phyloP scores from a whole-genome alignment of 1,284 basidiomycete genomes.

The Tylopilus sp. region DNA sequence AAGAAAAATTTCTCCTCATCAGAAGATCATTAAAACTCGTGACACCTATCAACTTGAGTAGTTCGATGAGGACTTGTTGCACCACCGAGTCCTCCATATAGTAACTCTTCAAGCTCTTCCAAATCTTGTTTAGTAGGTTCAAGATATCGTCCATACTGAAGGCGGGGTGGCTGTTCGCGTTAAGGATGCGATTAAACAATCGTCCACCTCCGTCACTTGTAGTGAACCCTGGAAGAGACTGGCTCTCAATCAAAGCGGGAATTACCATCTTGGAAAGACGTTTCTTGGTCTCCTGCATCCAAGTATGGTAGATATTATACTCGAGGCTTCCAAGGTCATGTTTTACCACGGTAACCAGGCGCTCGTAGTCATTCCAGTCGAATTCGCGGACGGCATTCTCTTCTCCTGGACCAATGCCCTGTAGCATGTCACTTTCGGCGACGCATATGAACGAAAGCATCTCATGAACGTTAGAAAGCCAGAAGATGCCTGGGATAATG shows the following conservation, averaged over 20 bases:
- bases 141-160: constrained; percentile 99
- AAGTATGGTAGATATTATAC: constrained; percentile 99
- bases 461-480: constrained; percentile 99
- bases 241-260: constrained; percentile 95
- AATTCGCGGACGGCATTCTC: constrained; percentile 88
- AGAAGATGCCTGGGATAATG: constrained; percentile 96
- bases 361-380: constrained; percentile 97
- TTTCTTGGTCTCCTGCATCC: constrained; percentile 99
- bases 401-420: constrained; percentile 96
- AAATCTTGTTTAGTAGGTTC: constrained; percentile 95
- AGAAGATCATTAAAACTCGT: constrained; percentile 98
- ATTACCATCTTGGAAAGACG: constrained; percentile 97
- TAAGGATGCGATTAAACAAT: constrained; percentile 91
- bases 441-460: constrained; percentile 99
- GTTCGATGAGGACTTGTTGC: constrained; percentile 94
- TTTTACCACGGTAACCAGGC: constrained; percentile 95
- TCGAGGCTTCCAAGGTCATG: constrained; percentile 98
- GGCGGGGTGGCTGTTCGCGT: constrained; percentile 82
- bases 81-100: constrained; percentile 98
- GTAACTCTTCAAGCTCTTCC: constrained; percentile 98
- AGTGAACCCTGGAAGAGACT: constrained; percentile 96
- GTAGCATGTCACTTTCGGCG: constrained; percentile 96
- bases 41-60: constrained; percentile 95
- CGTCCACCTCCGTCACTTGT: constrained; percentile 91
- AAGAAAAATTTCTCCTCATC: constrained; percentile 99